Conservation (phyloP, 768 basidiomycete species). For the Termitomyces sp. region DNA sequence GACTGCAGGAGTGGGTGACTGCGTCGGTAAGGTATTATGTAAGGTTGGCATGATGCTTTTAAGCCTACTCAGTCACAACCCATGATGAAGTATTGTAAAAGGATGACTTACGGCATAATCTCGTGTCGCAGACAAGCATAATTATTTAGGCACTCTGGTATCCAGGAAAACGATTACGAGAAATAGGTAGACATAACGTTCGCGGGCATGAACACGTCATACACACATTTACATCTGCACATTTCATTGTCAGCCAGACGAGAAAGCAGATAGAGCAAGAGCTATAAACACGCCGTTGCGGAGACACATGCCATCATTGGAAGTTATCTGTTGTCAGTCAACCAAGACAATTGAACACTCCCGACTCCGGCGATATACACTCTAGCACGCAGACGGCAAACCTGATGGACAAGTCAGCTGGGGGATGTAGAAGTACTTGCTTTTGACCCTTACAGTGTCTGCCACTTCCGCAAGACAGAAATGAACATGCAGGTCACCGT, state of each 20-base stretch:
- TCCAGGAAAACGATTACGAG: slow-evolving; percentile 10
- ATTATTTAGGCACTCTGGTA: slow-evolving; percentile 10
- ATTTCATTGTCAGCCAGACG: neutral
- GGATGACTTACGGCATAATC: slow-evolving; percentile 14
- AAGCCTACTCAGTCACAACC: neutral
- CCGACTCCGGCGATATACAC: slow-evolving; percentile 72
- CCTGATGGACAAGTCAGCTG: slow-evolving; percentile 31
- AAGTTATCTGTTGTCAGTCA: slow-evolving; percentile 36
- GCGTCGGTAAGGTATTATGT: slow-evolving; percentile 8
- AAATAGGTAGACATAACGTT: slow-evolving; percentile 6
- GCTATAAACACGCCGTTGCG: neutral
- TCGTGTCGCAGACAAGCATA: slow-evolving; percentile 13
- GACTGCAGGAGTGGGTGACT: slow-evolving; percentile 7
- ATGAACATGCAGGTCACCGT: slow-evolving; percentile 73
- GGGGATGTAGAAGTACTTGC: neutral
- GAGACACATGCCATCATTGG: neutral
- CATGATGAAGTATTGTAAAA: neutral
- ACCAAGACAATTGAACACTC: slow-evolving; percentile 76
- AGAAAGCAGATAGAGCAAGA: neutral
- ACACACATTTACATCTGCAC: slow-evolving; percentile 4
- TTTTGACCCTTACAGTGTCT: slow-evolving; percentile 53
- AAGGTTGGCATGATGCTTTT: slow-evolving; percentile 12
- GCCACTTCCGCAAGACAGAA: slow-evolving; percentile 74
- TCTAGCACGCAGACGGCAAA: slow-evolving; percentile 72
- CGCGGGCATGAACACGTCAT: slow-evolving; percentile 7